Conservation (phyloP, 2,329 filamentous ascomycete genomes). For the Emergomyces orientalis region DNA sequence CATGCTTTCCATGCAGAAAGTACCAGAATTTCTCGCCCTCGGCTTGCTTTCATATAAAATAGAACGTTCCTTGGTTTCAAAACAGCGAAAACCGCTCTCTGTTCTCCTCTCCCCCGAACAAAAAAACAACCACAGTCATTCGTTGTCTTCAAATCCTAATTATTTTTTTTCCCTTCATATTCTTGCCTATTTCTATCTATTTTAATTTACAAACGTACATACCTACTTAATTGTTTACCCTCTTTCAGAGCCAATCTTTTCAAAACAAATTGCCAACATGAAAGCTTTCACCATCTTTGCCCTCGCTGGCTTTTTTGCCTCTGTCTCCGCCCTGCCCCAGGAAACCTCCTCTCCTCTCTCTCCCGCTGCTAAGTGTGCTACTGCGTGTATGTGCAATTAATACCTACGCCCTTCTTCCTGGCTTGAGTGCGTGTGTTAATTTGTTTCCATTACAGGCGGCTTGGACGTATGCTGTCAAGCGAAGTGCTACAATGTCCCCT, state of each 20-base stretch:
- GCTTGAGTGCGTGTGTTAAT: neutral
- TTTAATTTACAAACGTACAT: slow-evolving; percentile 5
- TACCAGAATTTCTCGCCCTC: neutral
- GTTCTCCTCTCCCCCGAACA: neutral
- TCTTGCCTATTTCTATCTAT: neutral
- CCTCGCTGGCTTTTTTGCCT: slow-evolving; percentile 37
- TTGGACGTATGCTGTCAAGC: slow-evolving; percentile 44
- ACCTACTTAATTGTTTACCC: neutral
- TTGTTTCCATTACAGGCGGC: slow-evolving; percentile 25
- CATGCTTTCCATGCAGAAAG: neutral
- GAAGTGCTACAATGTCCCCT: slow-evolving; percentile 43
- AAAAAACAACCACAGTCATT: neutral
- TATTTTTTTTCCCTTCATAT: neutral
- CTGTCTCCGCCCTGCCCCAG: slow-evolving; percentile 36
- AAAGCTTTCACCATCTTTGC: slow-evolving; percentile 37
- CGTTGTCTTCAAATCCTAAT: neutral
- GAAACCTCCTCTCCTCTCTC: slow-evolving; percentile 24
- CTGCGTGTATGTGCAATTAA: slow-evolving; percentile 27
- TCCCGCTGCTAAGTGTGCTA: slow-evolving; percentile 28
- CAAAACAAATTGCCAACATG: slow-evolving; percentile 23
- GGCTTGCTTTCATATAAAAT: slow-evolving; percentile 1
- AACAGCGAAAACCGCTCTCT: neutral
- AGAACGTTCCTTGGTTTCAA: neutral
- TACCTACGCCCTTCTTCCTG: neutral
- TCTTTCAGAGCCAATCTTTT: neutral